Percentiles rank a stretch among this genome's conserved stretches.
These are phyloP conservation scores for Boletus rubroflammeus DNA, from an alignment of 768 basidiomycete genomes.

Conservation along the genomic window DNA sequence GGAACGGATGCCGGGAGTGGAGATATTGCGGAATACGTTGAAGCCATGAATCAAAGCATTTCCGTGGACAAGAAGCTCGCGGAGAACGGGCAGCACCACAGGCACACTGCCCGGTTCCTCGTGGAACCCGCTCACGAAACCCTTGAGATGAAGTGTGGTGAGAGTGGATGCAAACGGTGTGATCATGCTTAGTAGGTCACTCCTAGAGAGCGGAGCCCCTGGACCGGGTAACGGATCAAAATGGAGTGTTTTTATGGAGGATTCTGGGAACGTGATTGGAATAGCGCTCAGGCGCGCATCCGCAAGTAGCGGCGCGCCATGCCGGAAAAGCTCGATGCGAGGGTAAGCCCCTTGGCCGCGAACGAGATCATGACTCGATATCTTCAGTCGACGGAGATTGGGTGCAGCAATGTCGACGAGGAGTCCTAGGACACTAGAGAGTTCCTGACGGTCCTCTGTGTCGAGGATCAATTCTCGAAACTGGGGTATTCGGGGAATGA, in stretches of 20 bases:
- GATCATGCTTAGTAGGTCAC: constrained; percentile 29
- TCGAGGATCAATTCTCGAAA: constrained; percentile 32
- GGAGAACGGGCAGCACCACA: constrained; percentile 28
- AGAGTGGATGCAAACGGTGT: constrained; percentile 27
- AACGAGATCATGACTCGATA: constrained; percentile 24
- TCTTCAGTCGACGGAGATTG: constrained; percentile 26
- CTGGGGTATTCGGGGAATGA: constrained; percentile 30
- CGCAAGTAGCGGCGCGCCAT: constrained; percentile 29
- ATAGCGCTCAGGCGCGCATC: constrained; percentile 33
- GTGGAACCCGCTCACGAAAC: constrained; percentile 32
- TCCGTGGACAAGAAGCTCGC: constrained; percentile 30
- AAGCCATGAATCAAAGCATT: constrained; percentile 32
- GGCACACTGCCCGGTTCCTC: constrained; percentile 33
- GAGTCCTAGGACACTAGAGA: constrained; percentile 22
- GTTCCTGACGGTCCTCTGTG: constrained; percentile 31
- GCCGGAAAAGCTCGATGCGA: constrained; percentile 31
- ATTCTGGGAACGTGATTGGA: constrained; percentile 29
- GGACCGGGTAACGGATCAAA: constrained; percentile 34
- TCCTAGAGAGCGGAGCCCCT: constrained; percentile 26
- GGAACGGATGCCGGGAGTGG: constrained; percentile 27
- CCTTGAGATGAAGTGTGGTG: constrained; percentile 30
- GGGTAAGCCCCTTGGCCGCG: constrained; percentile 26
- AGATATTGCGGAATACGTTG: constrained; percentile 35
- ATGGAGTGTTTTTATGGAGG: constrained; percentile 31
- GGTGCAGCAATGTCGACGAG: constrained; percentile 25